These are phyloP conservation scores for Collybia sordida DNA, from an alignment of 768 basidiomycete species.

Conservation along the genomic window DNA sequence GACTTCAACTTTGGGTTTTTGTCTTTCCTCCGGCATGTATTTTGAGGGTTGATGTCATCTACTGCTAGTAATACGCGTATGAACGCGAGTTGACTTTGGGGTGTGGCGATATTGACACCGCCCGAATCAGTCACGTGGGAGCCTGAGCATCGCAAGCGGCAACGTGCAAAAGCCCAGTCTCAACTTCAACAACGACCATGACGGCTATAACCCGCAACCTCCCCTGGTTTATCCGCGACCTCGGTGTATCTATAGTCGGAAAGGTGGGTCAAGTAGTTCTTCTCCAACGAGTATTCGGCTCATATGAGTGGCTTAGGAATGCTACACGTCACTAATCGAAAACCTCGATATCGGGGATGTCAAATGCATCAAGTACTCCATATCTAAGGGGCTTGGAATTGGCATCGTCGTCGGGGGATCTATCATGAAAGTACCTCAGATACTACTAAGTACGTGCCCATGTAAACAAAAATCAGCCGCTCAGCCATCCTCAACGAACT, in stretches of 20 bases:
- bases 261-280: conserved; percentile 44
- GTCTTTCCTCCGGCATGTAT: too few species aligned
- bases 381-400: conserved; percentile 91
- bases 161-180: background rate
- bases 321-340: conserved; percentile 87
- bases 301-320: conserved; percentile 54
- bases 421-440: conserved; percentile 95
- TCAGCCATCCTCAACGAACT: background rate
- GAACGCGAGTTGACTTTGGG: too few species aligned
- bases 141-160: background rate
- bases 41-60: too few species aligned
- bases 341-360: conserved; percentile 76
- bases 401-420: conserved; percentile 91
- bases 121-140: too few species aligned
- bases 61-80: too few species aligned
- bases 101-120: too few species aligned
- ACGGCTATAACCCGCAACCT: conserved; percentile 78
- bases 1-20: too few species aligned
- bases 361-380: conserved; percentile 85
- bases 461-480: background rate
- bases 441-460: conserved; percentile 69
- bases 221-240: conserved; percentile 82
- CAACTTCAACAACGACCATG: conserved; percentile 40
- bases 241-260: conserved; percentile 81
- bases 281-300: background rate